Base-by-base conservation (phyloP, 768 basidiomycete species). In the Boletellus emodensis region DNA sequence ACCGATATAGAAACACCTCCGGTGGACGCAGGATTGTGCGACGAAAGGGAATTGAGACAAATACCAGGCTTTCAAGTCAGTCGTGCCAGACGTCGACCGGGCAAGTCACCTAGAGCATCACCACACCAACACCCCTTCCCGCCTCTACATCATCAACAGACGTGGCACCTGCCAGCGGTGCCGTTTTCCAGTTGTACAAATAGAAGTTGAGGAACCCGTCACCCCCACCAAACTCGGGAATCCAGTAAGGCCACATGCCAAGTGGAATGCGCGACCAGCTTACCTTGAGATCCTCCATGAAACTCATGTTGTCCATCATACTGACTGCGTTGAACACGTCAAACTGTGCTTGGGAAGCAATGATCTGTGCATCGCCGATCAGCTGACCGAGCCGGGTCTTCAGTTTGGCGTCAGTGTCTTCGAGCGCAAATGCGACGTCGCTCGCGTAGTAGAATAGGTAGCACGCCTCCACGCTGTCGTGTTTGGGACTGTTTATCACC, bases 251-350 rank as follows among this genome's bases (percentile, higher is more conserved):
- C 26, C 40, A 40, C 35, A 14, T 34, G 18, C 3, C 17, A 36
- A 28, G 18, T n/a, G 9, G 36, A 22, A 22, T 15, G 10, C 20
- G 9, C 32, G 13, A 53, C 43, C 42, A 44, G 57, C 75, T 44
- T 58, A 87, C 93, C 82, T 90, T 91, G 46, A 95, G 78, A 47
- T 94, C 90, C 30, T 81, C 72, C 46, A 99, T 66, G 68, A 99
- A 84, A 40, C 78, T 64, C 48, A 82, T 76, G 67, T 97, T 99
- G 67, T 99, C 96, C 87, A 97, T 93, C 56, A 96, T 67, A 14
- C 94, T 94, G 61, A 98, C 69, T 1, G 90, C 90, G 67, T 99
- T 99, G 70, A 98, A 84, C 13, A 99, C 96, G 64, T 99, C 96
- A 61, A 99, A 97, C 36, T 84, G 84, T 41, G 88, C 87, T 47